These are phyloP conservation scores for Coemansia sp. DNA, from an alignment of 192 early-diverging fungal species.

Conservation along the genomic window DNA sequence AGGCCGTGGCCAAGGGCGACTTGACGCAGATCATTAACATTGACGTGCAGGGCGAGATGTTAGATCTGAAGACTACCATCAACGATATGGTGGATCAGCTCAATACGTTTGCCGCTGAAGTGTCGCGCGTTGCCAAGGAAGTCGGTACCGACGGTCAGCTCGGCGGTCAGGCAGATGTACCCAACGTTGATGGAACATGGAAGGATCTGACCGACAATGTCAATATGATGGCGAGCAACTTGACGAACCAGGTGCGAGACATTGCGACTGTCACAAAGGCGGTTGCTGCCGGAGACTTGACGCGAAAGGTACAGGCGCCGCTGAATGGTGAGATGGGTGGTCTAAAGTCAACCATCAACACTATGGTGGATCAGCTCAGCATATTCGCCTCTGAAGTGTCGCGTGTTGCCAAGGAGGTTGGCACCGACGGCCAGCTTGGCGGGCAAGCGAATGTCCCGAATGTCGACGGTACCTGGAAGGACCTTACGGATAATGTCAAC, in stretches of 20 bases:
- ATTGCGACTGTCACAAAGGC: slow-evolving; percentile 47
- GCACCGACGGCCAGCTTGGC: slow-evolving; percentile 68
- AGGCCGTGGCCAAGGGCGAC: slow-evolving; percentile 24
- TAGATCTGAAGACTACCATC: slow-evolving; percentile 55
- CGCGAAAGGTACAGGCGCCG: background rate
- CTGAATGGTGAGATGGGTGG: slow-evolving; percentile 24
- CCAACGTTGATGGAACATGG: slow-evolving; percentile 62
- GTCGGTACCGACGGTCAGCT: slow-evolving; percentile 70
- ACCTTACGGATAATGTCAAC: slow-evolving; percentile 58
- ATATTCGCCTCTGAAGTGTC: slow-evolving; percentile 31
- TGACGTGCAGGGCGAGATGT: slow-evolving; percentile 4
- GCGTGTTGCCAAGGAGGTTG: slow-evolving; percentile 68
- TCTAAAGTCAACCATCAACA: slow-evolving; percentile 23
- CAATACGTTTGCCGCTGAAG: slow-evolving; percentile 61
- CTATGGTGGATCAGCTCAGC: slow-evolving; percentile 27
- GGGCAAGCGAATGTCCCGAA: slow-evolving; percentile 63
- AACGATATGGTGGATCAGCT: slow-evolving; percentile 69
- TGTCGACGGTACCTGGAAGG: slow-evolving; percentile 65
- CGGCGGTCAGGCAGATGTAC: slow-evolving; percentile 64
- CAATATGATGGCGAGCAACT: slow-evolving; percentile 60
- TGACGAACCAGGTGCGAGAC: slow-evolving; percentile 61
- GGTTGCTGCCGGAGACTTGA: slow-evolving; percentile 19
- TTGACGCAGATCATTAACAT: slow-evolving; percentile 49
- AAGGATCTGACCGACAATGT: slow-evolving; percentile 56
- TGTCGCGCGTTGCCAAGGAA: slow-evolving; percentile 62